Base-by-base conservation (phyloP, 257 asterid genomes). In the Salvia splendens region DNA sequence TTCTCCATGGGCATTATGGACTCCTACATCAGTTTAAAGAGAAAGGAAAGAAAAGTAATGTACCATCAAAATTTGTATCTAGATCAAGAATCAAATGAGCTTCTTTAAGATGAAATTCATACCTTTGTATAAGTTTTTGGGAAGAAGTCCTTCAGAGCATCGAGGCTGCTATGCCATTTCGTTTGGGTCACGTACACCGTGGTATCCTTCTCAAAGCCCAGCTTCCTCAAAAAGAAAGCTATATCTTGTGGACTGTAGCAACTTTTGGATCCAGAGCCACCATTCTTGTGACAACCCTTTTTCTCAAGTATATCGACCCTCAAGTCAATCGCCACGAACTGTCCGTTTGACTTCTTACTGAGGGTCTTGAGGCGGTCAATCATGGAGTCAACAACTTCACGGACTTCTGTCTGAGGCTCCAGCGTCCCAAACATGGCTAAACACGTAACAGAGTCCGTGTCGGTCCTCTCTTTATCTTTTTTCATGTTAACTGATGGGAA, bases 401-500 rank as follows among this genome's bases (percentile, higher is more conserved):
- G 86, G 8, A 93, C 89, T 75, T 86, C 86, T 17, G 86, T 71
- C 67, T 88, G 95, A 64, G 94, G 92, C 77, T 86, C 88, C 56
- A 93, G 75, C 10, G 92, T 76, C 62, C 83, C 99, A 85, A 88
- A 90, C 99, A 88, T 94, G 79, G 88, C 96, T 79, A 94, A 77
- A 76, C 99, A 94, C 30, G 95, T 87, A 73, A 83, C 69, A 16
- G 95, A 83, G 71, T 88, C 85, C n/a, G 85, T 63, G 53, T 75
- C 86, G 70, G 77, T 84, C 47, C 54, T 77, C 78, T 80, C 91
- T 73, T 79, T 80, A 0, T 69, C 80, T 67, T 84, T 90, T 77
- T 90, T 93, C 99, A 90, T 90, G 86, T 90, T 90, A 74, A 87
- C 89, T 2, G 93, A 90, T 38, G 97, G 95, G 79, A 93, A 93